A percentile compares a stretch with the other conserved stretches of the same genome.
Evolutionary conservation across 306 rosid genomes (phyloP).

Genomic region (Fragaria nilgerrensis): DNA sequence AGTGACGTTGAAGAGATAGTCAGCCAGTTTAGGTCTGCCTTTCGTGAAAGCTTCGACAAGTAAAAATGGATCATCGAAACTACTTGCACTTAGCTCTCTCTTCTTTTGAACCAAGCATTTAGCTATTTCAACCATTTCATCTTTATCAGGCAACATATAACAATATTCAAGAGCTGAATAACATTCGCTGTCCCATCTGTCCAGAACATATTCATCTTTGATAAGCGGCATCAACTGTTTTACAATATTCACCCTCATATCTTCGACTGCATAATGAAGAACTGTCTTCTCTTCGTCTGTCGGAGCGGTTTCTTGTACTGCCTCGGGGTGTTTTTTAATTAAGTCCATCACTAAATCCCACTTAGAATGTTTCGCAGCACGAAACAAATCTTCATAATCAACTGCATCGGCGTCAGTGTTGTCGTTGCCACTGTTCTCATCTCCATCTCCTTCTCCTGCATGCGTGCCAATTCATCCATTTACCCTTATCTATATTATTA

Average conservation of each 20-base stretch:
- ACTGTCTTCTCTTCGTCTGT: accelerated
- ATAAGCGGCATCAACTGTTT: background rate
- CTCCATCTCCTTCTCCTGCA: background rate
- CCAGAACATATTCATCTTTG: background rate
- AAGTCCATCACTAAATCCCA: background rate
- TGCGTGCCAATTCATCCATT: background rate
- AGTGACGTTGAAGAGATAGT: background rate
- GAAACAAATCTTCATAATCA: background rate
- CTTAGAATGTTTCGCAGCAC: background rate
- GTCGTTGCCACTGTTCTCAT: background rate
- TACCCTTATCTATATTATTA: no score
- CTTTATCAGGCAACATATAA: background rate
- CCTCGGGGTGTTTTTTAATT: background rate
- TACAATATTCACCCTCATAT: accelerated
- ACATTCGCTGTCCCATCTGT: background rate
- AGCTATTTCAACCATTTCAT: background rate
- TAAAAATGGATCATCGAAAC: background rate
- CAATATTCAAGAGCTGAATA: background rate
- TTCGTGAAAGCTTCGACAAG: accelerated
- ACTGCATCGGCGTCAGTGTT: no score
- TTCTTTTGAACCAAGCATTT: background rate
- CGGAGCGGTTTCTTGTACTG: background rate
- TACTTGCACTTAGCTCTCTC: background rate
- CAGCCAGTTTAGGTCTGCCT: background rate
- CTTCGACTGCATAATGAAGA: background rate